A percentile compares a stretch with the other conserved stretches of the same genome.
Conservation (phyloP, 192 early-diverging fungal genomes). For the Pilobolus umbonatus region DNA sequence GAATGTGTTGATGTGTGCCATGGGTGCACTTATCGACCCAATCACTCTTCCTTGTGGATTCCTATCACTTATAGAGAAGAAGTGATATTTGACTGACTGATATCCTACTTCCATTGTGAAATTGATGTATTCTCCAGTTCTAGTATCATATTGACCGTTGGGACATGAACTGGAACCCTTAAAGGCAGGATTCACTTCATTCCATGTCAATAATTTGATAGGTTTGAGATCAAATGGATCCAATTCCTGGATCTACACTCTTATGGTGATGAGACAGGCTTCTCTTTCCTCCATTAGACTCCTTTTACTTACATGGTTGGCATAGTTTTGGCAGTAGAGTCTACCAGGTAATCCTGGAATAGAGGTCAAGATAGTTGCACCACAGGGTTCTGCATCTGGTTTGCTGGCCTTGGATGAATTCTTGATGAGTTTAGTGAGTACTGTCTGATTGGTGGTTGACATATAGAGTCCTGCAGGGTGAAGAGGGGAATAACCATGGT, state of each 20-base stretch:
- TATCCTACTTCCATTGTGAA: conserved; percentile 70
- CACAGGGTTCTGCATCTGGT: conserved; percentile 65
- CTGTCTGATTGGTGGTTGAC: conserved; percentile 66
- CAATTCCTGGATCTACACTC: conserved; percentile 53
- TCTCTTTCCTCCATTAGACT: neutral
- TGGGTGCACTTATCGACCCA: conserved; percentile 55
- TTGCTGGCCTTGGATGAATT: conserved; percentile 47
- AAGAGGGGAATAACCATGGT: conserved; percentile 63
- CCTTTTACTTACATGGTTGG: conserved; percentile 48
- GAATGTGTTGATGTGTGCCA: conserved; percentile 75
- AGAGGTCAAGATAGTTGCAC: conserved; percentile 50
- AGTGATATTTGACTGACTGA: conserved; percentile 61
- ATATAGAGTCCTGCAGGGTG: conserved; percentile 63
- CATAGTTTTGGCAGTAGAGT: conserved; percentile 63
- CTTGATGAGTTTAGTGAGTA: conserved; percentile 57
- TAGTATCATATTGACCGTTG: conserved; percentile 63
- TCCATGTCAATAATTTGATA: conserved; percentile 51
- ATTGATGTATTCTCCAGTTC: conserved; percentile 70
- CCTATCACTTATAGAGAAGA: conserved; percentile 57
- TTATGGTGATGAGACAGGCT: neutral
- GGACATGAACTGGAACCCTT: conserved; percentile 61
- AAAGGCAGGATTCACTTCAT: conserved; percentile 59
- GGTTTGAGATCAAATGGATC: conserved; percentile 64
- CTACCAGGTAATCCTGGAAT: conserved; percentile 59
- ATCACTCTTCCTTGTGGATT: conserved; percentile 61